Base-by-base conservation (phyloP, 768 basidiomycete species). In the Boletus rubescentipes region DNA sequence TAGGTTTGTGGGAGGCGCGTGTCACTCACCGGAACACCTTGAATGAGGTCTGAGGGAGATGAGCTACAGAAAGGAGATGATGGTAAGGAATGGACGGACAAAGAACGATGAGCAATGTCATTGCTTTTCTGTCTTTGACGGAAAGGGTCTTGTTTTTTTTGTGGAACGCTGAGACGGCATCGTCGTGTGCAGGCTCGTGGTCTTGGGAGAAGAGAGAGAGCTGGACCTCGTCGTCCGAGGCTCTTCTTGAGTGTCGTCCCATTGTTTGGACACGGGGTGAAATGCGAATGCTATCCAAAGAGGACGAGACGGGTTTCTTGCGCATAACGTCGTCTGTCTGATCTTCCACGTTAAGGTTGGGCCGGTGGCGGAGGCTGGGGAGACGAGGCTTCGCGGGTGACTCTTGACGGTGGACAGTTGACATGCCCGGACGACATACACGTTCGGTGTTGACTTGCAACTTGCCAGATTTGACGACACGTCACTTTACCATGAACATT, bases 11-110 rank as follows among this genome's bases (percentile, higher is more conserved):
- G 55, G 20, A 61, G 48, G 55, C 51, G 54, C 38, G 49, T 21
- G 57, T 40, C 14, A 79, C 86, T 67, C 69, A 97, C 91, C 50
- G 94, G 94, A 62, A 96, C 85, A 39, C 94, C 94, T 72, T 97
- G 94, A 48, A 89, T 84, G 34, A 89, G 77, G 67, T 89, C 87
- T 89, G 46, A 42, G 50, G 40, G 23, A 47, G 44, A 53, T 60
- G 29, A 69, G 60, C 38, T 30, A 41, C 53, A 38, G 66, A 46
- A 41, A 29, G 60, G 20, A 46, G 11, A 41, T 21, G 39, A 54
- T 44, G 21, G 29, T 16, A 58, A 47, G 34, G 46, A 38, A 46
- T 16, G 58, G 32, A 81, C 93, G 75, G 63, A 96, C 93, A 98
- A 46, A 98, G 77, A 61, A 93, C 76, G 70, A 93, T 87, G 32